A percentile compares a stretch with the other conserved stretches of the same genome.
phyloP scores from a whole-genome alignment of 148 eudicot species.

The Dysphania ambrosioides region DNA sequence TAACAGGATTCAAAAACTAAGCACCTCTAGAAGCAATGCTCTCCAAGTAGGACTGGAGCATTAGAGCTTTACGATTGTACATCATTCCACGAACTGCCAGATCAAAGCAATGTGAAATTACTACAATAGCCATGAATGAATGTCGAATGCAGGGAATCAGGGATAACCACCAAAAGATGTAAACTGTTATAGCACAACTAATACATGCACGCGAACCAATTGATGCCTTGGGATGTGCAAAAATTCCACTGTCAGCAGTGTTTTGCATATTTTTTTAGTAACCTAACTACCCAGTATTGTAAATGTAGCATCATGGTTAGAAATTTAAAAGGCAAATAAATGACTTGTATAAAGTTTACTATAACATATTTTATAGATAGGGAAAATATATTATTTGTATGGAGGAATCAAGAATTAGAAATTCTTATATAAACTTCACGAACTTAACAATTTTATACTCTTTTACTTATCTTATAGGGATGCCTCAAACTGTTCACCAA shows the following conservation, averaged over 20 bases:
- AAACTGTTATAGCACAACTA: not conserved
- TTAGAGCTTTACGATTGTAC: constrained; percentile 95
- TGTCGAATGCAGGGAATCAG: not conserved
- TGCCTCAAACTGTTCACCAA: not conserved
- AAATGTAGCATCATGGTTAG: too few relatives aligned
- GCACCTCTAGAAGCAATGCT: constrained; percentile 69
- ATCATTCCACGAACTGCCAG: constrained; percentile 96
- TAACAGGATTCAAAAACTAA: constrained; percentile 13
- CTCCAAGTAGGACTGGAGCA: constrained; percentile 93
- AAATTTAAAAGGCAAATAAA: not conserved
- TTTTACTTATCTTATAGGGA: too few relatives aligned
- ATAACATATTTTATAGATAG: not conserved
- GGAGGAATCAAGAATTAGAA: too few relatives aligned
- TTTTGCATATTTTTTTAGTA: not conserved
- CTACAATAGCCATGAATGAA: not conserved
- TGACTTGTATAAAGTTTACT: not conserved
- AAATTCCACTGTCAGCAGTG: too few relatives aligned
- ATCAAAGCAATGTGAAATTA: not conserved
- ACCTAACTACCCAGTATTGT: not conserved
- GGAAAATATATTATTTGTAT: too few relatives aligned
- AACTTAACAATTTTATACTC: too few relatives aligned
- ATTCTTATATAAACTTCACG: too few relatives aligned
- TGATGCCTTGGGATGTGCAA: not conserved
- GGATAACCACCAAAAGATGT: not conserved
- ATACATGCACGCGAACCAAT: not conserved